Evolutionary conservation across 1,284 basidiomycete species (phyloP).

Genomic region (Ganoderma meredithae): DNA sequence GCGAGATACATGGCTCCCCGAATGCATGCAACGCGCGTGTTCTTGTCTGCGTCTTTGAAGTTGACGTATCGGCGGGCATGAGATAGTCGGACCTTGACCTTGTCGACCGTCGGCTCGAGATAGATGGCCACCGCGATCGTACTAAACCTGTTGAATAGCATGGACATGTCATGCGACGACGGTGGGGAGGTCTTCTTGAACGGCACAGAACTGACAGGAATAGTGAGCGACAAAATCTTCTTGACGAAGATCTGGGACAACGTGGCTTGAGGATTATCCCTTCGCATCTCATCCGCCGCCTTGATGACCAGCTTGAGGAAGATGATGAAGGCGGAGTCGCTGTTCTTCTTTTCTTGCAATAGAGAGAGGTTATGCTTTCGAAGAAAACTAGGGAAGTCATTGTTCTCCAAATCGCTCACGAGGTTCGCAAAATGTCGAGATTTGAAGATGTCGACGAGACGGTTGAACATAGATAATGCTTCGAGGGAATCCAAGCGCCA

Average conservation of each 20-base stretch:
- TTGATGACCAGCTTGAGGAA: conserved; percentile 83
- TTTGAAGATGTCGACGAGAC: conserved; percentile 81
- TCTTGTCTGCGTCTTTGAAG: conserved; percentile 73
- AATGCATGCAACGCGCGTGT: conserved; percentile 78
- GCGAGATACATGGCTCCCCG: conserved; percentile 83
- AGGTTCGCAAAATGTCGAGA: conserved; percentile 84
- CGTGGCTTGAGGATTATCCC: conserved; percentile 20
- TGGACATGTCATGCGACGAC: conserved; percentile 69
- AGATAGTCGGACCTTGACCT: conserved; percentile 61
- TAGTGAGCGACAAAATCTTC: conserved; percentile 81
- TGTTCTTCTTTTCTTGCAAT: conserved; percentile 57
- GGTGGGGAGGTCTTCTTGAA: conserved; percentile 67
- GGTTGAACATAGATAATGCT: conserved; percentile 66
- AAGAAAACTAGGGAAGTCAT: conserved; percentile 85
- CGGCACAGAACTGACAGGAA: conserved; percentile 77
- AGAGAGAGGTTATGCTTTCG: conserved; percentile 63
- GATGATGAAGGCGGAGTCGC: conserved; percentile 81
- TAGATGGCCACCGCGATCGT: conserved; percentile 81
- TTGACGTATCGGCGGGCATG: conserved; percentile 73
- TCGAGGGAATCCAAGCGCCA: conserved; percentile 83
- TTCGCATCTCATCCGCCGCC: conserved; percentile 51
- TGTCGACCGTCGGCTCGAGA: conserved; percentile 64
- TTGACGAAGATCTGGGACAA: conserved; percentile 57
- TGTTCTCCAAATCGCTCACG: conserved; percentile 61
- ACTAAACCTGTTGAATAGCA: conserved; percentile 88